These are phyloP conservation scores for Glebionis coronaria DNA, from an alignment of 129 eudicot genomes.

Conservation along the genomic window DNA sequence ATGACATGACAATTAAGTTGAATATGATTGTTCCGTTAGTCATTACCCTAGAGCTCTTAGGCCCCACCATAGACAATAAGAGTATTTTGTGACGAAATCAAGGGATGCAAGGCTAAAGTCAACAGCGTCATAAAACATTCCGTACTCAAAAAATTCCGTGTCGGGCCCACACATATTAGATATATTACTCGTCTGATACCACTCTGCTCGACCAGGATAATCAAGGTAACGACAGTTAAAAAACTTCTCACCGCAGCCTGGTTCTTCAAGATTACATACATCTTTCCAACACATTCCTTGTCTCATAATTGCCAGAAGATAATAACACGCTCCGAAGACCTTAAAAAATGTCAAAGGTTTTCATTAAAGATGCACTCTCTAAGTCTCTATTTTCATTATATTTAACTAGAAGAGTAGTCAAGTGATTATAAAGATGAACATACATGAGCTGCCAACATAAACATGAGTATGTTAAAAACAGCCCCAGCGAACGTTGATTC, in stretches of 20 bases:
- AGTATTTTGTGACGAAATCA: constrained; percentile 48
- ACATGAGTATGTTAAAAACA: constrained; percentile 62
- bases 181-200: constrained; percentile 58
- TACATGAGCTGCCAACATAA: constrained; percentile 84
- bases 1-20: background rate
- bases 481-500: constrained; percentile 80
- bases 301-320: constrained; percentile 67
- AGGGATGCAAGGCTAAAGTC: constrained; percentile 37
- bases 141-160: constrained; percentile 41
- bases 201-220: constrained; percentile 39
- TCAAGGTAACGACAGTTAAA: constrained; percentile 41
- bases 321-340: constrained; percentile 77
- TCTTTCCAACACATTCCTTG: constrained; percentile 76
- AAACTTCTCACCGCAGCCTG: constrained; percentile 44
- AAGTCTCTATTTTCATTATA: too few species aligned
- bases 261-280: constrained; percentile 49
- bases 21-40: background rate
- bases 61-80: constrained; percentile 85
- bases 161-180: constrained; percentile 42
- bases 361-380: background rate
- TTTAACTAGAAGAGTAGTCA: background rate
- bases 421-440: constrained; percentile 1
- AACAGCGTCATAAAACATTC: constrained; percentile 50
- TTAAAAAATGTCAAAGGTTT: constrained; percentile 9
- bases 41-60: constrained; percentile 59